Percentiles rank a stretch among this genome's conserved stretches.
phyloP scores from a whole-genome alignment of 129 eudicot genomes.

The Cynara cardunculus region DNA sequence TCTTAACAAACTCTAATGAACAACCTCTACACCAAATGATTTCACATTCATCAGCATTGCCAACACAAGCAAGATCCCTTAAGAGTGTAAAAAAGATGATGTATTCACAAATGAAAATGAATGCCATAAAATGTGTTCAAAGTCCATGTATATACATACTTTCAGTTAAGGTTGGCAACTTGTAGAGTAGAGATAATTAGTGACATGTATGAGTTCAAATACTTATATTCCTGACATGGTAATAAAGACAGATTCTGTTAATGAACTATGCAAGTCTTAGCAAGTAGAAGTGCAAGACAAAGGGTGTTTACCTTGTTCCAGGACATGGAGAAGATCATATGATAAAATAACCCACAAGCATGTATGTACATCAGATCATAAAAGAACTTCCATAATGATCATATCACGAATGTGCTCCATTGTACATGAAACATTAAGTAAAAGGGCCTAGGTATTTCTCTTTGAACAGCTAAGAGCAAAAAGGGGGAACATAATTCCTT shows the following conservation, averaged over 20 bases:
- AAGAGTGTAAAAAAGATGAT: neutral
- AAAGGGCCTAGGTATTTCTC: neutral
- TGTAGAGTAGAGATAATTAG: neutral
- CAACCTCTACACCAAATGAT: neutral
- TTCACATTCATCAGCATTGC: neutral
- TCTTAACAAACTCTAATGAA: neutral
- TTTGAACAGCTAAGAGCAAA: neutral
- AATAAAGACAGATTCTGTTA: neutral
- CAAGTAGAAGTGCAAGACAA: neutral
- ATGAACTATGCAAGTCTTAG: neutral
- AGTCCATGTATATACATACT: neutral
- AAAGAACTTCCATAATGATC: neutral
- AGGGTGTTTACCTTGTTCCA: neutral
- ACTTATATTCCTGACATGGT: neutral
- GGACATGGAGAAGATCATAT: neutral
- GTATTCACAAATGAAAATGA: neutral
- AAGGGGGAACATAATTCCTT: neutral
- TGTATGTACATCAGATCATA: neutral
- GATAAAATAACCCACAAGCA: constrained; percentile 2
- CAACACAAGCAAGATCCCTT: neutral
- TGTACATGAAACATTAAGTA: neutral
- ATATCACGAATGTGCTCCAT: neutral
- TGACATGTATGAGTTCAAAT: neutral
- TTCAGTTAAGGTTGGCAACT: neutral
- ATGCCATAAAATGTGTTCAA: neutral